These are phyloP conservation scores for Excoecaria agallocha DNA, from an alignment of 345 rosid genomes.

Conservation along the genomic window DNA sequence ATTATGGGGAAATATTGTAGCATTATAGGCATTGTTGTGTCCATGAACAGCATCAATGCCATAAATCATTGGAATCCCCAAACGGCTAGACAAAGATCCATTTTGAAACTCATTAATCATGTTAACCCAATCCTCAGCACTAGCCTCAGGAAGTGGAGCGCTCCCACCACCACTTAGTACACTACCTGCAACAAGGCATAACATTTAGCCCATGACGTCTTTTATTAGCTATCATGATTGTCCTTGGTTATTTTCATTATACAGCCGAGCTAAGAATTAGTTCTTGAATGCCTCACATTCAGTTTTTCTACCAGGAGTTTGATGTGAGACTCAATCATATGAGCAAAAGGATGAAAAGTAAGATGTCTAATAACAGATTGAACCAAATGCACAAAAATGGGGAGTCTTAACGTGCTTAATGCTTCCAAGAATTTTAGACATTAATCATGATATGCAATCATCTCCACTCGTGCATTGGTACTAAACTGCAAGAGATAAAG, in stretches of 20 bases:
- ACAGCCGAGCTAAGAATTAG: neutral
- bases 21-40: constrained; percentile 43
- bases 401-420: neutral
- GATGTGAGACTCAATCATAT: neutral
- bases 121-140: constrained; percentile 34
- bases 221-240: neutral
- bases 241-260: neutral
- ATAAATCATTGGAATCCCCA: constrained; percentile 46
- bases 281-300: neutral
- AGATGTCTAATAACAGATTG: neutral
- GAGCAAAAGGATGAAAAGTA: neutral
- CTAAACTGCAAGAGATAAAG: too few relatives aligned
- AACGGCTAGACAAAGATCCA: constrained; percentile 33
- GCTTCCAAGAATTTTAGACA: neutral
- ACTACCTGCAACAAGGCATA: constrained; percentile 27
- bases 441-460: neutral
- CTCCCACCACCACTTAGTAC: constrained; percentile 45
- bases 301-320: neutral
- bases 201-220: neutral
- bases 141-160: constrained; percentile 27
- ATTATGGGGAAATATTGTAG: constrained; percentile 47
- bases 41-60: constrained; percentile 43
- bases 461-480: neutral
- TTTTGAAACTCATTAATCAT: constrained; percentile 37
- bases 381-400: neutral